Evolutionary conservation across 306 rosid genomes (phyloP), one percentile per base, ranked within the genome.

Genomic region (Malus fusca): DNA sequence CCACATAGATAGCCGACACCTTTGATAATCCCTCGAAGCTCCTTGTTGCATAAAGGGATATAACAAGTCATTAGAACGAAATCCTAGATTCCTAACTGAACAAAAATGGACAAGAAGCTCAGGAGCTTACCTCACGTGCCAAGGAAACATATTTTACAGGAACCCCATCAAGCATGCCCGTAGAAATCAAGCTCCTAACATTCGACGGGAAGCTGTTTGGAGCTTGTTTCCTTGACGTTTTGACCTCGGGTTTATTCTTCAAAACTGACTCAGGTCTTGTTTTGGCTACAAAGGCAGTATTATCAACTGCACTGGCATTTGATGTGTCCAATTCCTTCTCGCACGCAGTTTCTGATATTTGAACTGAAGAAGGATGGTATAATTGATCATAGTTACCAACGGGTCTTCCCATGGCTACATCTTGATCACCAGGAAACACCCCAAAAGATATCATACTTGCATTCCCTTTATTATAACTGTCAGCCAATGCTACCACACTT

Each of bases 1-100:
- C 91, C 93, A 83, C 97, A 92, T 56, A 90, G 96, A 83, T 92
- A 93, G 83, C 93, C 92, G 18, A 92, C 80, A 74, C 96, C 96
- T 86, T 87, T 93, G 75, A 93, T 90, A 73, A 87, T 85, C 66
- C 95, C 98, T 17, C 86, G 89, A 84, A 90, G 96, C 83, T 89
- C 94, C 96, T 93, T 71, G 75, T 82, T 78, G 80, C 80, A 86
- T 23, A 21, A 44, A 80, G 66, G 67, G 69, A 64, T 17, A 77
- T 75, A 77, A 74, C 18, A 60, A 67, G 63, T 80, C 72, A 79
- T 42, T 61, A 22, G 56, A 30, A 33, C 73, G 72, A 61, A 52
- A 69, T 67, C 60, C 51, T 64, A 79, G 58, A 52, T 66, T 67
- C 55, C 51, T 67, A 79, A 67, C 48, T 25, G 15, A 77, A 78